Base-by-base conservation (phyloP, 2,329 filamentous ascomycete species). In the Phialophora expanda region DNA sequence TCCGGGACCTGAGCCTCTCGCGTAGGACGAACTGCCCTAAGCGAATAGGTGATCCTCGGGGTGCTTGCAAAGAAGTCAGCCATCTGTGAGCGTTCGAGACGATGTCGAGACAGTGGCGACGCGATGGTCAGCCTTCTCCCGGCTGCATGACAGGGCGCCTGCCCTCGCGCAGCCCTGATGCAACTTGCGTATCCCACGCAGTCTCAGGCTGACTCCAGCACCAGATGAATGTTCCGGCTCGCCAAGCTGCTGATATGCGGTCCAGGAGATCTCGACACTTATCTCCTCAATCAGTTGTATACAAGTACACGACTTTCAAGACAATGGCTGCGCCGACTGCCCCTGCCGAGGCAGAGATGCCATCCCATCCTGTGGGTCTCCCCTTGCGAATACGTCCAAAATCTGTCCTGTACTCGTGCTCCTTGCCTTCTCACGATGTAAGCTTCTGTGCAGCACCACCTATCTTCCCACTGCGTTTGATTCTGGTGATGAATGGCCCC, bases 1-100 rank as follows among this genome's bases (percentile, higher is more conserved):
- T 12, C 56, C 56, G 26, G 30, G 12, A 58, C 22, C 41, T 30
- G 38, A 38, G 32, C 30, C 54, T 28, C 48, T 26, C 20, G 48
- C 22, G 20, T 28, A 26, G 20, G 20, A 51, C 48, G 48, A 51
- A 51, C 48, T 51, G 48, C 48, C 22, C 4, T 17, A 2, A 12
- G 9, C 24, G 20, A 28, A 26, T 26, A 24, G 48, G 48, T 51
- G 8, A 51, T 51, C 8, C 24, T 4, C 20, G 24, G 48, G 22
- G 6, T 8, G 22, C 14, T 11, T 51, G 24, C 20, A 17, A 22
- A 28, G 20, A 44, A 4, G 17, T 41, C 14, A 44, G 38, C 38
- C 7, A 20, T 8, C 5, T n/a, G 17, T 7, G 38, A 44, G 38
- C 38, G 38, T 34, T 34, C 9, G 6, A n/a, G 38, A n/a, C 17